These are phyloP conservation scores for Clavulina sp. DNA, from an alignment of 768 basidiomycete species.

Conservation along the genomic window DNA sequence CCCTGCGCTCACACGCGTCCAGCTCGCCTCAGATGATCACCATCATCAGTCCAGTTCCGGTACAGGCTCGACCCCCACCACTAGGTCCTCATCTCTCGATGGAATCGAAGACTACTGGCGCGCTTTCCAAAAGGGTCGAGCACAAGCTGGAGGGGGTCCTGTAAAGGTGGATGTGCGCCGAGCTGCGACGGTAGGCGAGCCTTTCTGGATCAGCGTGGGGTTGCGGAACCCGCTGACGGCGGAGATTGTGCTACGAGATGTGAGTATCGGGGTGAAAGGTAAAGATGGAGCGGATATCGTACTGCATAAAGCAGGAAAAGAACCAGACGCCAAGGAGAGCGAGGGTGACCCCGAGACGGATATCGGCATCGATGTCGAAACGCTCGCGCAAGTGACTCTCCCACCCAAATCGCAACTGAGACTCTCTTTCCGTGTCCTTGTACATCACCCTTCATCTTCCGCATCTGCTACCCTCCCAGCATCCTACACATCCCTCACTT, in stretches of 20 bases:
- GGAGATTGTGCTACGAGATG: slow-evolving; percentile 47
- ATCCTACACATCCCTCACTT: slow-evolving; percentile 43
- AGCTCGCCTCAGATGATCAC: slow-evolving; percentile 33
- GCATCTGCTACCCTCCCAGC: slow-evolving; percentile 19
- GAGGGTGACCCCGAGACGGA: slow-evolving; percentile 35
- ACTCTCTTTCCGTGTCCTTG: slow-evolving; percentile 41
- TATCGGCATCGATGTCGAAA: neutral
- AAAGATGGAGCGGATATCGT: slow-evolving; percentile 13
- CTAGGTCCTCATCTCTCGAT: slow-evolving; percentile 36
- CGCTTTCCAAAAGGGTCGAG: slow-evolving; percentile 36
- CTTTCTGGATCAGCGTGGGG: slow-evolving; percentile 58
- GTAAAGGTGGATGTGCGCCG: slow-evolving; percentile 36
- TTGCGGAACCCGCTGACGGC: slow-evolving; percentile 56
- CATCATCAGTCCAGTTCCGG: slow-evolving; percentile 23
- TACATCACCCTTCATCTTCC: neutral
- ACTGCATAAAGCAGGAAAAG: slow-evolving; percentile 17
- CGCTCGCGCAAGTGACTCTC: neutral
- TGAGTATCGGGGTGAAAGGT: slow-evolving; percentile 32
- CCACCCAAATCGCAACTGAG: neutral
- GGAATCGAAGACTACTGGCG: slow-evolving; percentile 49
- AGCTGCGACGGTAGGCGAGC: slow-evolving; percentile 52
- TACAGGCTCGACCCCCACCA: slow-evolving; percentile 15
- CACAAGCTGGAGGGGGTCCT: slow-evolving; percentile 31
- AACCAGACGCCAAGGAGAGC: slow-evolving; percentile 46
- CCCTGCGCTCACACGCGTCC: slow-evolving; percentile 35